Percentiles rank a stretch among this genome's conserved stretches.
These are phyloP conservation scores for Xylariaceae sp. DNA, from an alignment of 2,329 filamentous ascomycete genomes.

Conservation along the genomic window DNA sequence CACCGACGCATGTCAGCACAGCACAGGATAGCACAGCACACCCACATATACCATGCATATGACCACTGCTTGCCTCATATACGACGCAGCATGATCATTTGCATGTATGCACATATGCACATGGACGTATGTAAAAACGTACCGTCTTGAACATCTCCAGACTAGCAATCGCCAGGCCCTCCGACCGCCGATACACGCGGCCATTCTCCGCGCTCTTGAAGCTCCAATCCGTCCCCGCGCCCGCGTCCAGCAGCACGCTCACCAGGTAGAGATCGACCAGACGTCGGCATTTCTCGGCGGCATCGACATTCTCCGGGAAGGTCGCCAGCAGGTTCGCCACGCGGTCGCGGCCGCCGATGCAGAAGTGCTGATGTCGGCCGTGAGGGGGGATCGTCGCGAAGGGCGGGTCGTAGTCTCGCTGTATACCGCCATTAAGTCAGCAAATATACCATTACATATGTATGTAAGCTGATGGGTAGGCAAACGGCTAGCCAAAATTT, in stretches of 20 bases:
- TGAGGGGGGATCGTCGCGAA: slow-evolving; percentile 54
- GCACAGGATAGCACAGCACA: no score
- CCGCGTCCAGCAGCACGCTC: slow-evolving; percentile 82
- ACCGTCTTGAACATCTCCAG: slow-evolving; percentile 87
- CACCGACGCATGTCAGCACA: slow-evolving; percentile 7
- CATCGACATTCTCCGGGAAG: slow-evolving; percentile 42
- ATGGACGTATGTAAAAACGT: slow-evolving; percentile 8
- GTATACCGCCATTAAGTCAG: slow-evolving; percentile 10
- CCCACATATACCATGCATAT: no score
- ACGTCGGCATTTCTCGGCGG: slow-evolving; percentile 45
- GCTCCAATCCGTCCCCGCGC: slow-evolving; percentile 86
- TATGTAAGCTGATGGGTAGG: background rate
- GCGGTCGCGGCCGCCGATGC: slow-evolving; percentile 56
- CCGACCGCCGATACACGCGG: slow-evolving; percentile 79
- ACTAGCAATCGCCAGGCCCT: slow-evolving; percentile 58
- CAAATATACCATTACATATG: background rate
- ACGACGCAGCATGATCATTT: no score
- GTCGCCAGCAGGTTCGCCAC: slow-evolving; percentile 39
- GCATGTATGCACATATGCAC: background rate
- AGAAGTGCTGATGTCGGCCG: slow-evolving; percentile 66
- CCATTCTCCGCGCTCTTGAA: slow-evolving; percentile 92
- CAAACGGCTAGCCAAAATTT: background rate
- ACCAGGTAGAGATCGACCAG: slow-evolving; percentile 67
- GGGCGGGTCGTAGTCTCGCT: slow-evolving; percentile 40
- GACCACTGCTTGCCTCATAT: no score